Evolutionary conservation across 1,284 basidiomycete genomes (phyloP).

Genomic region (Boletus sp.): DNA sequence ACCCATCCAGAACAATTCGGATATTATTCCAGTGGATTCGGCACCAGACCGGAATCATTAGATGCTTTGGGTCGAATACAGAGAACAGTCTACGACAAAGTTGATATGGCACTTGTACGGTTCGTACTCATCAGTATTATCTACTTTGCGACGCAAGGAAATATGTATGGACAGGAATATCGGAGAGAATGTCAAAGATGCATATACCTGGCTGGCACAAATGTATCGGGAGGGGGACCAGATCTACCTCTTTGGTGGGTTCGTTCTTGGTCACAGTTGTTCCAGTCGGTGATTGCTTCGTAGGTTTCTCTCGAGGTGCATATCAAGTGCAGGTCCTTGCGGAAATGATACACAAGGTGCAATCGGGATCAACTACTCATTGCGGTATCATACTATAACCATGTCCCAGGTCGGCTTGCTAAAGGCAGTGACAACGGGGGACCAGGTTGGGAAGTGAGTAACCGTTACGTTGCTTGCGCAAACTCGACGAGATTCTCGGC

Average conservation of each 20-base stretch:
- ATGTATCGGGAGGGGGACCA: conserved; percentile 43
- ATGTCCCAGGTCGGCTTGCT: conserved; percentile 34
- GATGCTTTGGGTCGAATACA: conserved; percentile 9
- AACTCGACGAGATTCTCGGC: background rate
- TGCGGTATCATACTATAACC: background rate
- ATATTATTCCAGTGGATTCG: conserved; percentile 45
- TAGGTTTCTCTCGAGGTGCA: conserved; percentile 52
- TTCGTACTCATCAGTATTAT: conserved; percentile 10
- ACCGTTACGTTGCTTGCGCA: too few species aligned
- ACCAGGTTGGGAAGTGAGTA: conserved; percentile 30
- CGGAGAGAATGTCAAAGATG: conserved; percentile 37
- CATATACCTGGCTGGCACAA: conserved; percentile 45
- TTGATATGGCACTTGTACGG: conserved; percentile 30
- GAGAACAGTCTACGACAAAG: conserved; percentile 9
- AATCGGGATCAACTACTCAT: background rate
- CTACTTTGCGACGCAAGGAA: background rate
- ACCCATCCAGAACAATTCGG: conserved; percentile 28
- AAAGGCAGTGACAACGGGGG: conserved; percentile 22
- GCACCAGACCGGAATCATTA: conserved; percentile 24
- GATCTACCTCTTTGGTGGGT: conserved; percentile 48
- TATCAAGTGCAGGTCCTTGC: conserved; percentile 49
- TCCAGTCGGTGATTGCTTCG: background rate
- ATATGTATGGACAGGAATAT: conserved; percentile 23
- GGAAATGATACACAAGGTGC: conserved; percentile 46
- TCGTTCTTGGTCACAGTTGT: background rate